phyloP scores from a whole-genome alignment of 768 basidiomycete species.

The Gelatoporia subvermispora region DNA sequence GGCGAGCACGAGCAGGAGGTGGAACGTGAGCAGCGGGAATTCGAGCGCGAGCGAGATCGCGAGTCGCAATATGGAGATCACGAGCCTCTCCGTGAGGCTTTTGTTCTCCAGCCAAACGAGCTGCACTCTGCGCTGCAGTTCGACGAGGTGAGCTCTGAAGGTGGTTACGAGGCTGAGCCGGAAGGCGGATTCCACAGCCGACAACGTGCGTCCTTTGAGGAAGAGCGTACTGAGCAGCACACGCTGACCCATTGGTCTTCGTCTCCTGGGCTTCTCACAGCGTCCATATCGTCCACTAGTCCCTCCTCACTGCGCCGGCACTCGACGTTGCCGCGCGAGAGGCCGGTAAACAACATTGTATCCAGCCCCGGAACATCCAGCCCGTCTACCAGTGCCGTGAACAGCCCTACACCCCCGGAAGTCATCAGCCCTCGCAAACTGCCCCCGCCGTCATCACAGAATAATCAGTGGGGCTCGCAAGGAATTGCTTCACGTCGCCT shows the following conservation, averaged over 20 bases:
- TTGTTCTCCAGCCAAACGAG: constrained; percentile 54
- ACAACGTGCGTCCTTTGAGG: constrained; percentile 67
- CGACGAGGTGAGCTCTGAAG: constrained; percentile 76
- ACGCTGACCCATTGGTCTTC: constrained; percentile 51
- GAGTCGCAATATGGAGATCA: constrained; percentile 42
- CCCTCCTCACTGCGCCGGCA: constrained; percentile 69
- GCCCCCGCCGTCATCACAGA: constrained; percentile 34
- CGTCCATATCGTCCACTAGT: constrained; percentile 63
- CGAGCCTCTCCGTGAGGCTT: constrained; percentile 50
- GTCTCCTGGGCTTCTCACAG: constrained; percentile 54
- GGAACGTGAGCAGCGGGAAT: constrained; percentile 55
- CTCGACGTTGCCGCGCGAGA: constrained; percentile 63
- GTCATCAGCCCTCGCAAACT: constrained; percentile 62
- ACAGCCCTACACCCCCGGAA: constrained; percentile 45
- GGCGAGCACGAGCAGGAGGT: constrained; percentile 59
- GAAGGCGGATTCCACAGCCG: constrained; percentile 52
- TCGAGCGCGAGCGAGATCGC: constrained; percentile 41
- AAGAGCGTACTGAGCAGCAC: constrained; percentile 31
- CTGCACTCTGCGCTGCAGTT: constrained; percentile 51
- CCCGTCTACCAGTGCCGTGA: constrained; percentile 34
- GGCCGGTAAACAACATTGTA: constrained; percentile 48
- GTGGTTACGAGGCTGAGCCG: constrained; percentile 76
- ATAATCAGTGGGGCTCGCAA: constrained; percentile 50
- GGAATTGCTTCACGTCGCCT: constrained; percentile 64
- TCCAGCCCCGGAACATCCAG: constrained; percentile 50